Conservation (phyloP, 2,329 filamentous ascomycete genomes). For the Fusarium bulbicola region DNA sequence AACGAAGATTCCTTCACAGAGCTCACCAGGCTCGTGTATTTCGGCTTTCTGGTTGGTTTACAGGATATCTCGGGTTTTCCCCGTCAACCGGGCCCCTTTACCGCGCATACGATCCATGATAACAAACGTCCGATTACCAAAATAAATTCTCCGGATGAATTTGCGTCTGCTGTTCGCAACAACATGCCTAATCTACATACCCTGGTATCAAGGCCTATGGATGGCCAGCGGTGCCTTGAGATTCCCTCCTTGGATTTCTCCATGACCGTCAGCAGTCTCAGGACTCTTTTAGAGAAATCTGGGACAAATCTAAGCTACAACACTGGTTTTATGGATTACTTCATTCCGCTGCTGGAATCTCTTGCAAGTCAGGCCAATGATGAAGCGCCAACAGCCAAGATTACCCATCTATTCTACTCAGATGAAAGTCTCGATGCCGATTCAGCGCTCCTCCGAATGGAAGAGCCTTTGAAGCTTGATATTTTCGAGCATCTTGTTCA, state of each 20-base stretch:
- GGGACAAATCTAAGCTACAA: not conserved
- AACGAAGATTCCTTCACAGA: not conserved
- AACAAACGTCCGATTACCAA: too few species aligned
- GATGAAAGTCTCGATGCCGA: not conserved
- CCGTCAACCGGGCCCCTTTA: too few species aligned
- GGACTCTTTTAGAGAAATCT: not conserved
- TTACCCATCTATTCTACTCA: constrained; percentile 1
- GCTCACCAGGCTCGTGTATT: not conserved
- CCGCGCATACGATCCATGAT: not conserved
- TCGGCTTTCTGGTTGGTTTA: not conserved
- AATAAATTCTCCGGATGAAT: not conserved
- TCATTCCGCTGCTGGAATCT: not conserved
- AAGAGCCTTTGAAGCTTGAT: not conserved
- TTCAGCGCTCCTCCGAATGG: not conserved
- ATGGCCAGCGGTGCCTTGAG: not conserved
- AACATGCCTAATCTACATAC: constrained; percentile 1
- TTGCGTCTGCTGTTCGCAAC: not conserved
- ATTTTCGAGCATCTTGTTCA: not conserved
- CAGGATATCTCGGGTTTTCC: not conserved
- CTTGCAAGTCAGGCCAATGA: not conserved
- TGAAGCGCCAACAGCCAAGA: not conserved
- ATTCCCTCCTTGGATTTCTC: not conserved
- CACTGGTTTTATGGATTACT: not conserved
- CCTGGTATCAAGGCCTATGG: constrained; percentile 9
- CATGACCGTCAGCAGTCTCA: not conserved